These are phyloP conservation scores for Debaryomyces prosopidis DNA, from an alignment of 805 yeast species.

Conservation along the genomic window DNA sequence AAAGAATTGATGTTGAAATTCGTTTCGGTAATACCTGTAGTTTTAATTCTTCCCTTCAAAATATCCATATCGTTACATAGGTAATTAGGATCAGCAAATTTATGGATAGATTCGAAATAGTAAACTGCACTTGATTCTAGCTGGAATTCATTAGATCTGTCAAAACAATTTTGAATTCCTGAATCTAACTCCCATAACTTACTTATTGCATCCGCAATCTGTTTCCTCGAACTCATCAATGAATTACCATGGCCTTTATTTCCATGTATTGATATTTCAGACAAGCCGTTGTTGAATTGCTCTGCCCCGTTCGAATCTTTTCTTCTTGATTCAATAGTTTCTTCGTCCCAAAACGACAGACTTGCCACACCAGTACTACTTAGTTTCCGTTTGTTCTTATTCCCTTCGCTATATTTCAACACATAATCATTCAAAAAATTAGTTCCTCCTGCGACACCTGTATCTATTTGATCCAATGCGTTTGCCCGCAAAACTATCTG, in stretches of 20 bases:
- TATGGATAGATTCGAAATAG: constrained; percentile 72
- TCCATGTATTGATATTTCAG: constrained; percentile 10
- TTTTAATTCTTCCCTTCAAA: constrained; percentile 85
- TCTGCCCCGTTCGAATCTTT: constrained; percentile 7
- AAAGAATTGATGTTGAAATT: constrained; percentile 64
- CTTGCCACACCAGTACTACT: constrained; percentile 53
- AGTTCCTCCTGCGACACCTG: constrained; percentile 66
- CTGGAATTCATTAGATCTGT: constrained; percentile 74
- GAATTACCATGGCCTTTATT: not conserved
- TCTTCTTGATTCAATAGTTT: not conserved
- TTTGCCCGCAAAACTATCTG: constrained; percentile 55
- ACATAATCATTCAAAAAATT: constrained; percentile 65
- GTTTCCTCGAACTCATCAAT: constrained; percentile 30
- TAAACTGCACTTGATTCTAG: constrained; percentile 80
- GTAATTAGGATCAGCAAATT: constrained; percentile 65
- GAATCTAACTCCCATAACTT: constrained; percentile 68
- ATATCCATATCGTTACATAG: constrained; percentile 81
- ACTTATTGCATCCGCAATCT: constrained; percentile 70
- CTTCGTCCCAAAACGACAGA: constrained; percentile 21
- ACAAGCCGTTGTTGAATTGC: constrained; percentile 10
- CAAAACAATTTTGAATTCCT: constrained; percentile 63
- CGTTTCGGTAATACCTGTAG: constrained; percentile 93
- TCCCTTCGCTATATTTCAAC: constrained; percentile 56
- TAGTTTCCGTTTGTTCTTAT: constrained; percentile 49
- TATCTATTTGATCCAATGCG: constrained; percentile 62